Conservation (phyloP, 257 asterid species). For the Lavandula angustifolia region DNA sequence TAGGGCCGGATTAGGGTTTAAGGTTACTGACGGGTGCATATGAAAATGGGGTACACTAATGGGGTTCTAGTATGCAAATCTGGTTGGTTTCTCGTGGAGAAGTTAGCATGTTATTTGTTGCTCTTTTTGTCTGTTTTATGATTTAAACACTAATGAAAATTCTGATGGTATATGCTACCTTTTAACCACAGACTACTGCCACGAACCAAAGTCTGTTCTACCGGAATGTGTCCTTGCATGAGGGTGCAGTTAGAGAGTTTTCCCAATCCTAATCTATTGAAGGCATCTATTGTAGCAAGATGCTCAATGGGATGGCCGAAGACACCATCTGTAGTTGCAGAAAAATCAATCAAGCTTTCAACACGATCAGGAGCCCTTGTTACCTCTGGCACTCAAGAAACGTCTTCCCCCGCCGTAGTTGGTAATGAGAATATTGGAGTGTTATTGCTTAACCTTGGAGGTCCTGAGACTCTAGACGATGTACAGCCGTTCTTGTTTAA, state of each 20-base stretch:
- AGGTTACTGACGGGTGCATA: constrained; percentile 3
- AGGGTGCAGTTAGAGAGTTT: constrained; percentile 53
- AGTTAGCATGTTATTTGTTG: background rate
- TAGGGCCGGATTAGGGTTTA: constrained; percentile 27
- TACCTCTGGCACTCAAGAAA: constrained; percentile 59
- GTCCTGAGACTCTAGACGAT: constrained; percentile 97
- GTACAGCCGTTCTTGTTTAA: constrained; percentile 96
- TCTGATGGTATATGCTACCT: constrained; percentile 26
- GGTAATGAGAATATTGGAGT: constrained; percentile 89
- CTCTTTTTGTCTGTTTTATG: background rate
- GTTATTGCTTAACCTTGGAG: constrained; percentile 92
- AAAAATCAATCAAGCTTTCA: constrained; percentile 36
- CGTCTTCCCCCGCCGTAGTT: constrained; percentile 44
- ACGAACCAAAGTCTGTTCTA: constrained; percentile 51
- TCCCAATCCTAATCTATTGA: constrained; percentile 41
- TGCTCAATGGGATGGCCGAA: constrained; percentile 51
- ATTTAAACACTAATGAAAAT: constrained; percentile 9
- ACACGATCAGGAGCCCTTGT: constrained; percentile 53
- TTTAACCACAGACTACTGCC: constrained; percentile 50
- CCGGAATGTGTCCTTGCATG: constrained; percentile 53
- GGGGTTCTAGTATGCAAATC: too few relatives aligned
- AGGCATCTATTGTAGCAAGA: constrained; percentile 44
- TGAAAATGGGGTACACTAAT: background rate
- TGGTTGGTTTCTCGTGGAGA: background rate
- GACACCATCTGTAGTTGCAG: constrained; percentile 36